phyloP scores from a whole-genome alignment of 2,329 filamentous ascomycete species.

The Orbilia javanica region DNA sequence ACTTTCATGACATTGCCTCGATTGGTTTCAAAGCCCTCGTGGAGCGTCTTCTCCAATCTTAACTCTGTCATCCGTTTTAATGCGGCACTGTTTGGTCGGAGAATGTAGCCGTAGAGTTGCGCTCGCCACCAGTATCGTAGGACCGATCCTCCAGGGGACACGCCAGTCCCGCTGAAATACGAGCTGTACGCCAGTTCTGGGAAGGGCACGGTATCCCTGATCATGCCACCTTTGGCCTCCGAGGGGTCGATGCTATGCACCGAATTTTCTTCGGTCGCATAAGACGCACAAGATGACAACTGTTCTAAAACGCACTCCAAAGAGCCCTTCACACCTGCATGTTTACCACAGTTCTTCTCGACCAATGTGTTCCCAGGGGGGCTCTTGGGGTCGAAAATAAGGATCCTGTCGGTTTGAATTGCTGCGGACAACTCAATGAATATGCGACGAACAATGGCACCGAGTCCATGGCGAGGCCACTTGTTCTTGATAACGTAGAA shows the following conservation, averaged over 20 bases:
- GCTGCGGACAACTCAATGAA: constrained; percentile 44
- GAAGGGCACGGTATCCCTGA: constrained; percentile 26
- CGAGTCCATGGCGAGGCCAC: constrained; percentile 50
- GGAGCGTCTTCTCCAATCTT: constrained; percentile 45
- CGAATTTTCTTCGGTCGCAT: constrained; percentile 39
- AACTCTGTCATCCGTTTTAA: constrained; percentile 38
- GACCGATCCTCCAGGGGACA: constrained; percentile 32
- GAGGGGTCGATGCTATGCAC: constrained; percentile 12
- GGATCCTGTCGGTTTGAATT: constrained; percentile 37
- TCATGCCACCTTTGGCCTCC: constrained; percentile 4
- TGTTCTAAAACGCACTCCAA: constrained; percentile 49
- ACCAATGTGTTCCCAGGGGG: constrained; percentile 44
- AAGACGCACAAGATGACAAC: constrained; percentile 43
- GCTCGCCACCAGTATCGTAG: constrained; percentile 56
- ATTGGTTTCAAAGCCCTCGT: constrained; percentile 38
- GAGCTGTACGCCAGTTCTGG: constrained; percentile 29
- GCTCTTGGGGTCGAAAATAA: constrained; percentile 28
- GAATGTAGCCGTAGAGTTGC: constrained; percentile 49
- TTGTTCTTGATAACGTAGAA: constrained; percentile 45
- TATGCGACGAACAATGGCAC: constrained; percentile 40
- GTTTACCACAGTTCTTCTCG: constrained; percentile 21
- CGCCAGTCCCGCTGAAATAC: constrained; percentile 28
- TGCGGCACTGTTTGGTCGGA: constrained; percentile 44
- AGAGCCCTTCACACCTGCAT: constrained; percentile 2
- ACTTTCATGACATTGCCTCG: constrained; percentile 15